Evolutionary conservation across 352 stramenopile genomes (phyloP), one percentile per base, ranked within the genome.

Genomic region (Pythium graminicola): DNA sequence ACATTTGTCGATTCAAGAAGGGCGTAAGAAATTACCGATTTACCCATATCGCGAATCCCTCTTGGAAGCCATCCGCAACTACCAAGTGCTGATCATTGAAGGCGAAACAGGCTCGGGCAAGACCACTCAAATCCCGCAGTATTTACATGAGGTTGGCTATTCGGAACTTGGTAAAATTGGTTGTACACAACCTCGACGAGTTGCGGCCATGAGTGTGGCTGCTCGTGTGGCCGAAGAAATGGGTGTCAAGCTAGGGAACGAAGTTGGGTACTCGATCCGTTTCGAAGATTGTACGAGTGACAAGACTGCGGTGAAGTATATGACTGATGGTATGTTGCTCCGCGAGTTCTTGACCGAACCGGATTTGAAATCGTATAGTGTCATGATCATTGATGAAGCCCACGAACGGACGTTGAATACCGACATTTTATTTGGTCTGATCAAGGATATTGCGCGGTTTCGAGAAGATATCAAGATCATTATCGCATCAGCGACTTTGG

Each of bases 81-180:
- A 92, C 55, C 81, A 83, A 17, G 71, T 93, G 20, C 65, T 93
- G 46, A 88, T 95, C 24, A 92, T 93, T 46, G 81, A 93, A 64
- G 82, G 80, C 28, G 93, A 98, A 56, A 98, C 94, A 0, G 95
- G 95, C 6, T 97, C 82, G 10, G 96, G 96, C 35, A 99, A 99
- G 69, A 99, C 97, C 20, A 99, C 97, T 7, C 97, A 99, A 76
- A 97, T 99, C 41, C 96, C 97, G 5, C 97, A 99, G 72, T 99
- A 97, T 63, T 70, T 99, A 11, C 77, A 88, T 45, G 85, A 99
- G 65, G 84, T 99, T 33, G 95, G 94, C 13, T 99, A 99, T 76
- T 97, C 89, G 16, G 92, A 99, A 68, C 59, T 99, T 2, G 96
- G 97, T 11, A 95, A 81, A 54, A 96, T 98, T 53, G 95, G 89